A percentile compares a stretch with the other conserved stretches of the same genome.
Evolutionary conservation across 2,329 filamentous ascomycete species (phyloP).

Genomic region (Teratosphaeria zuluensis): DNA sequence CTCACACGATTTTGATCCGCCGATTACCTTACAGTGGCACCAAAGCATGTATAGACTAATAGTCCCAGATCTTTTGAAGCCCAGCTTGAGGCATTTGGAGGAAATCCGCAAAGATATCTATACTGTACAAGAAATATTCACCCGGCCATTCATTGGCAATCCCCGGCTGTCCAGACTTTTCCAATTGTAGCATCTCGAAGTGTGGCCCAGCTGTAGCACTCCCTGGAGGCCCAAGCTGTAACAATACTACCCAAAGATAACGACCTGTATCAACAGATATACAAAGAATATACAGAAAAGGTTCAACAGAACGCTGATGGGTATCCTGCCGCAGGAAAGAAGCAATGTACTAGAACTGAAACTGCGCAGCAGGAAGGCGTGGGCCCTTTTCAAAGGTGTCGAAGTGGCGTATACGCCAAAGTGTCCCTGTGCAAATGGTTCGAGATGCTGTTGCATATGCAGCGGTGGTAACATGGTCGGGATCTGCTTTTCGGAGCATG

Average conservation of each 20-base stretch:
- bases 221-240: too few relatives aligned
- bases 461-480: not conserved
- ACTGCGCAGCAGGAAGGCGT: conserved; percentile 2
- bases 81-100: too few relatives aligned
- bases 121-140: too few relatives aligned
- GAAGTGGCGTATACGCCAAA: not conserved
- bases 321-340: conserved; percentile 1
- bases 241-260: too few relatives aligned
- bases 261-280: not conserved
- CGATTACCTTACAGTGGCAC: too few relatives aligned
- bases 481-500: not conserved
- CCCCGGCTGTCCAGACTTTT: too few relatives aligned
- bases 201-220: not conserved
- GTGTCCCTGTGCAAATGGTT: not conserved
- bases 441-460: not conserved
- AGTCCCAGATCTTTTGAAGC: too few relatives aligned
- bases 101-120: too few relatives aligned
- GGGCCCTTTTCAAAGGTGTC: not conserved
- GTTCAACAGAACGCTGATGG: not conserved
- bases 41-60: too few relatives aligned
- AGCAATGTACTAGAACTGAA: not conserved
- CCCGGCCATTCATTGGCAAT: too few relatives aligned
- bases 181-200: too few relatives aligned
- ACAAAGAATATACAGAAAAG: not conserved
- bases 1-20: too few relatives aligned